Evolutionary conservation across 768 basidiomycete genomes (phyloP).

Genomic region (Lactifluus echinatus): DNA sequence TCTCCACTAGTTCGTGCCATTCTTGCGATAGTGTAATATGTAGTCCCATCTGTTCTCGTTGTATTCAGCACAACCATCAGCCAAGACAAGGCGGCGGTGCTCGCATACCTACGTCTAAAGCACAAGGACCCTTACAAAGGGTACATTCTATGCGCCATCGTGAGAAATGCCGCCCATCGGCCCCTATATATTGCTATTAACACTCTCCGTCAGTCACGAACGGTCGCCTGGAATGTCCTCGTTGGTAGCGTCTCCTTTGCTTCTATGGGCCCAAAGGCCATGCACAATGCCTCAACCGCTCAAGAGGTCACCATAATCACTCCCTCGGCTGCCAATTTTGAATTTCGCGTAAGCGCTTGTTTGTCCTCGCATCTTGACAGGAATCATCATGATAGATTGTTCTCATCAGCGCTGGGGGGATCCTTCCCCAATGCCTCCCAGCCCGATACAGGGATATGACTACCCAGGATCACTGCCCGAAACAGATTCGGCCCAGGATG

Average conservation of each 20-base stretch:
- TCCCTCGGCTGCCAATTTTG: constrained; percentile 35
- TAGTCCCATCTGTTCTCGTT: neutral
- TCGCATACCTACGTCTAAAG: constrained; percentile 69
- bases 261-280: constrained; percentile 60
- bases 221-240: constrained; percentile 63
- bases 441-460: constrained; percentile 20
- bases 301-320: constrained; percentile 74
- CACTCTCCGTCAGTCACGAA: constrained; percentile 38
- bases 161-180: constrained; percentile 30
- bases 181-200: neutral
- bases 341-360: constrained; percentile 32
- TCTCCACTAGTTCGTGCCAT: constrained; percentile 53
- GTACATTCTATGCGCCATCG: constrained; percentile 66
- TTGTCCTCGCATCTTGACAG: constrained; percentile 44
- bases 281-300: constrained; percentile 76
- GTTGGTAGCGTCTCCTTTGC: constrained; percentile 78
- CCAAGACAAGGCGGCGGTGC: constrained; percentile 70
- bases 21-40: neutral
- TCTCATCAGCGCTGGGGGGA: constrained; percentile 55
- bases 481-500: neutral
- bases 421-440: constrained; percentile 53
- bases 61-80: constrained; percentile 56
- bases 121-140: constrained; percentile 76
- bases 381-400: constrained; percentile 25
- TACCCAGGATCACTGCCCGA: constrained; percentile 4